phyloP scores from a whole-genome alignment of 169 alveolate species.

The Plasmodium vinckei region DNA sequence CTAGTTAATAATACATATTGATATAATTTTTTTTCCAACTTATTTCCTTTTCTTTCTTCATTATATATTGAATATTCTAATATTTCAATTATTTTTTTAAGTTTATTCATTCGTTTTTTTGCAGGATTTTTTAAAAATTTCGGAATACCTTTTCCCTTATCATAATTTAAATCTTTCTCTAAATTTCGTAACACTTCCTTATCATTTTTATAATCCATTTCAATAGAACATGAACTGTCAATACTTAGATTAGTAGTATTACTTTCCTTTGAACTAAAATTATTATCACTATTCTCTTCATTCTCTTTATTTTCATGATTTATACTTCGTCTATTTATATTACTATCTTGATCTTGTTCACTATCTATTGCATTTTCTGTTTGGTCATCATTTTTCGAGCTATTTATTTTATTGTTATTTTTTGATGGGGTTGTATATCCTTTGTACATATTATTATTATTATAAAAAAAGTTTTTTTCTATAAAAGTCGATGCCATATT shows the following conservation, averaged over 20 bases:
- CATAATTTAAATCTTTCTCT: neutral
- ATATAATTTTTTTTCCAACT: conserved; percentile 50
- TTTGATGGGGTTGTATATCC: neutral
- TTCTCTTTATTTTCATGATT: neutral
- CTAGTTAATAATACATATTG: conserved; percentile 37
- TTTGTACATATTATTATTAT: neutral
- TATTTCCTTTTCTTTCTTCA: conserved; percentile 72
- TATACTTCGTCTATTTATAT: neutral
- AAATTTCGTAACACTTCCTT: neutral
- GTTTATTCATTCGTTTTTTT: conserved; percentile 67
- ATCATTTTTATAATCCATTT: conserved; percentile 2
- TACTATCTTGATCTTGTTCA: conserved; percentile 7
- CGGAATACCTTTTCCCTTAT: neutral
- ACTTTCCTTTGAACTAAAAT: neutral
- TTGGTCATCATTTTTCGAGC: no score
- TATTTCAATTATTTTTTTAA: conserved; percentile 65
- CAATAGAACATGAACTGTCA: conserved; percentile 59
- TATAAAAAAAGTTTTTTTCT: neutral
- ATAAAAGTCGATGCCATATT: neutral
- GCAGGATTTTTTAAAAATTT: conserved; percentile 76
- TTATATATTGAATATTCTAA: conserved; percentile 66
- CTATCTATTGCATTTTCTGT: neutral
- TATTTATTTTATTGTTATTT: no score
- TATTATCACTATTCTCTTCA: conserved; percentile 1
- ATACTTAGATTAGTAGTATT: conserved; percentile 37